Conservation (phyloP, 768 basidiomycete species). For the Leccinum longicurvipes region DNA sequence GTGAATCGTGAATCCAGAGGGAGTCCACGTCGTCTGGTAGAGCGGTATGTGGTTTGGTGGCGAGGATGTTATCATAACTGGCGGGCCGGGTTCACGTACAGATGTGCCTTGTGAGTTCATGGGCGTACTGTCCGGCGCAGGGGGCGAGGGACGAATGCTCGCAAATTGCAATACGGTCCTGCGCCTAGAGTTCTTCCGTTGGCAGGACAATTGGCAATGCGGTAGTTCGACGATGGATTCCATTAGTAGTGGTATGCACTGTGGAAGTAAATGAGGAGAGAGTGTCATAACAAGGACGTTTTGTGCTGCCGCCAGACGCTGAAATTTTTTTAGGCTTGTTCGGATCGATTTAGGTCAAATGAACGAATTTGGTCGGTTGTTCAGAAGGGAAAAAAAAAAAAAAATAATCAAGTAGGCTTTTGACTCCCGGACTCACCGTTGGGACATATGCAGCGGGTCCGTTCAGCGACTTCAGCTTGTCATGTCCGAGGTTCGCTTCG, state of each 20-base stretch:
- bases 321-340: constrained; percentile 1
- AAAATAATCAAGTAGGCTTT: neutral
- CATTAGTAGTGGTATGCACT: too few relatives aligned
- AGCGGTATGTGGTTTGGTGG: neutral
- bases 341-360: constrained; percentile 7
- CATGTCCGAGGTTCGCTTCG: constrained; percentile 23
- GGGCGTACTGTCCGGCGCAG: too few relatives aligned
- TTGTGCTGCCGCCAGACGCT: neutral
- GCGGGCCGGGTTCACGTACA: neutral
- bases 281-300: neutral
- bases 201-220: neutral
- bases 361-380: constrained; percentile 28
- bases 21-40: constrained; percentile 1
- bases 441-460: too few relatives aligned
- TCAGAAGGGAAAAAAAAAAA: neutral
- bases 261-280: neutral
- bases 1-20: neutral
- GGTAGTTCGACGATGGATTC: too few relatives aligned
- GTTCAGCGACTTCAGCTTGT: constrained; percentile 8
- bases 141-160: neutral
- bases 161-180: neutral
- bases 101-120: neutral
- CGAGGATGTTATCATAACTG: neutral
- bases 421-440: neutral
- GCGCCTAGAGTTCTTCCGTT: neutral